A percentile compares a stretch with the other conserved stretches of the same genome.
These are phyloP conservation scores for Tilletia horrida DNA, from an alignment of 1,284 basidiomycete genomes.

Conservation along the genomic window DNA sequence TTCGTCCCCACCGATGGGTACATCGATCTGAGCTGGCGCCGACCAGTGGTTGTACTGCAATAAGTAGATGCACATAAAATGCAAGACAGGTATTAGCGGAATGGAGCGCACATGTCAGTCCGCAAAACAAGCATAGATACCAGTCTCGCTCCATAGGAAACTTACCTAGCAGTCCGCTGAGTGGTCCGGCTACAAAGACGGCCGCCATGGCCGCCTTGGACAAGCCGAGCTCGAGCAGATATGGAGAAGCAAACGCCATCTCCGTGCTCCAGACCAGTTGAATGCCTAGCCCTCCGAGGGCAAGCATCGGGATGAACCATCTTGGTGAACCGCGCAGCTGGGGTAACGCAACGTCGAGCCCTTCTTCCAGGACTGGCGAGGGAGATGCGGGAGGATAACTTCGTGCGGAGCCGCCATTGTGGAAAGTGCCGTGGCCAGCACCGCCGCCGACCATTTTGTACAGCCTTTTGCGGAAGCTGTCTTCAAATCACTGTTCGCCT, in stretches of 20 bases:
- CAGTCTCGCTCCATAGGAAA: neutral
- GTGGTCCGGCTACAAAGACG: conserved; percentile 47
- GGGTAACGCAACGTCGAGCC: neutral
- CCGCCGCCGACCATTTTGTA: conserved; percentile 5
- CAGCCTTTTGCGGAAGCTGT: too few species aligned
- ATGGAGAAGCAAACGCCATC: conserved; percentile 50
- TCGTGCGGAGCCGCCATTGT: neutral
- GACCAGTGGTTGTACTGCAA: conserved; percentile 54
- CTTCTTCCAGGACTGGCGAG: neutral
- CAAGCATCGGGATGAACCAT: conserved; percentile 33
- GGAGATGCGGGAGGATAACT: neutral
- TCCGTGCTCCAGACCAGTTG: conserved; percentile 52
- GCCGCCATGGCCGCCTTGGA: conserved; percentile 44
- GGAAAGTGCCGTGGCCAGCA: neutral
- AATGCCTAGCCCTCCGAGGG: conserved; percentile 43
- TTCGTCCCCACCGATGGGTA: conserved; percentile 51
- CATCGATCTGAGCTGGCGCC: conserved; percentile 48
- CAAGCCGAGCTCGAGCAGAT: conserved; percentile 45
- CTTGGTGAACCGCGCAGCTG: conserved; percentile 3
- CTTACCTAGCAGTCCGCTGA: conserved; percentile 41
- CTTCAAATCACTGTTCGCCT: too few species aligned
- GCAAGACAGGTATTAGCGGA: too few species aligned
- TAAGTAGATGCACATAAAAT: neutral
- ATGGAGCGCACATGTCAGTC: too few species aligned
- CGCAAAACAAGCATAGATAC: too few species aligned